Conservation (phyloP, 176 grass and related monocot species). For the Carex kokanica region DNA sequence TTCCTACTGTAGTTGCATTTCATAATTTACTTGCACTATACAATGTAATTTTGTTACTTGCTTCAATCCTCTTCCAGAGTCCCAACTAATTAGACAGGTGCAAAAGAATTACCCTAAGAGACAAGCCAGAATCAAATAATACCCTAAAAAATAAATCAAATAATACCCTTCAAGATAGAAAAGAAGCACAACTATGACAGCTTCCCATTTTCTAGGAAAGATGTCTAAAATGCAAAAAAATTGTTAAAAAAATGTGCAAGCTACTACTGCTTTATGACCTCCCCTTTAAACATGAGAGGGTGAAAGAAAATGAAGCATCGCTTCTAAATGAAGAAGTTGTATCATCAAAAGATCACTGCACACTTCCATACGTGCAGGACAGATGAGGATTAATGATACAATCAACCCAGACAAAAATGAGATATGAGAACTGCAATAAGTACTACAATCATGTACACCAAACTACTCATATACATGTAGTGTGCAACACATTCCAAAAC, state of each 20-base stretch:
- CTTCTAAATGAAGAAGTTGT: not conserved
- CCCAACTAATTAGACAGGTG: not conserved
- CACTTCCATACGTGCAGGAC: not conserved
- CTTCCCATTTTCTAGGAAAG: not conserved
- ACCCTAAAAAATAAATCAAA: not conserved
- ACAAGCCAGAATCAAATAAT: not conserved
- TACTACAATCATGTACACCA: not conserved
- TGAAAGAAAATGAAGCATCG: too few relatives aligned
- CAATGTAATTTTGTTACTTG: not conserved
- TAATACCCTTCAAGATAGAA: not conserved
- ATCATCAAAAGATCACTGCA: not conserved
- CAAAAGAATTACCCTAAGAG: not conserved
- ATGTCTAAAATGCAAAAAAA: not conserved
- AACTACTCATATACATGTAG: not conserved
- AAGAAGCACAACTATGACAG: not conserved
- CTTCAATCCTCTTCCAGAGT: not conserved
- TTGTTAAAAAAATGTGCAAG: not conserved
- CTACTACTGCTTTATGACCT: not conserved
- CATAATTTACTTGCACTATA: not conserved
- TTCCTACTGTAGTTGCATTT: not conserved
- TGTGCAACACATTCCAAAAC: not conserved
- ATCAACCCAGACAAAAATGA: not conserved
- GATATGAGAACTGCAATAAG: not conserved
- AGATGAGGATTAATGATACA: not conserved
- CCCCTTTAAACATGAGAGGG: too few relatives aligned